Conservation (phyloP, 176 grass and related monocot genomes). For the Cenchrus purpureus region DNA sequence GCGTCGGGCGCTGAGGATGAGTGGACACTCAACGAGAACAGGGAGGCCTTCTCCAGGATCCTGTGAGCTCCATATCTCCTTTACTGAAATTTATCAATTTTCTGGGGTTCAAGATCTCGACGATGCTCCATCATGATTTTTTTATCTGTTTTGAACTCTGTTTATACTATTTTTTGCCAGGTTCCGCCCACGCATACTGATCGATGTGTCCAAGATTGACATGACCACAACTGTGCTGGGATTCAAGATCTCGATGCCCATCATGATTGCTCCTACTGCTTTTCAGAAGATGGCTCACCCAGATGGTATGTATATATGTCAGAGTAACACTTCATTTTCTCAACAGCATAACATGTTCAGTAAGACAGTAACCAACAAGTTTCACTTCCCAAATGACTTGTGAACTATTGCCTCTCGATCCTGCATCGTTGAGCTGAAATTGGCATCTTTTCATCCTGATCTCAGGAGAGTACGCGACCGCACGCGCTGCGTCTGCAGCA, state of each 20-base stretch:
- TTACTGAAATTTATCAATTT: neutral
- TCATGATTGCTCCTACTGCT: conserved; percentile 93
- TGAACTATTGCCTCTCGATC: neutral
- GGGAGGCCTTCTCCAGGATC: conserved; percentile 89
- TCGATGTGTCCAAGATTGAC: conserved; percentile 92
- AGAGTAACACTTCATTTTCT: neutral
- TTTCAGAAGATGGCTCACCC: conserved; percentile 99
- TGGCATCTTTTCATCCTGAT: conserved; percentile 27
- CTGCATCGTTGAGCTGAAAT: conserved; percentile 14
- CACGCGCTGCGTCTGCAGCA: conserved; percentile 79
- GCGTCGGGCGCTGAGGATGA: conserved; percentile 94
- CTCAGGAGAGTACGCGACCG: conserved; percentile 88
- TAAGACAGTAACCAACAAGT: neutral
- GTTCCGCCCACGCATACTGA: conserved; percentile 96
- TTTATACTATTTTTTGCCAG: conserved; percentile 27
- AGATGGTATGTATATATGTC: conserved; percentile 55
- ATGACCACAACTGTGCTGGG: conserved; percentile 84
- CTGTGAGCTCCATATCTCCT: conserved; percentile 47
- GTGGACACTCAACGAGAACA: conserved; percentile 93
- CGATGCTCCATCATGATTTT: too few species aligned
- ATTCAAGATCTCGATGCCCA: conserved; percentile 98
- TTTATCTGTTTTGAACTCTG: neutral
- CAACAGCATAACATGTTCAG: neutral
- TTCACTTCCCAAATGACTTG: neutral
- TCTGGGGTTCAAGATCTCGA: neutral